Base-by-base conservation (phyloP, 805 yeast genomes). In the Yamadazyma tumulicola region DNA sequence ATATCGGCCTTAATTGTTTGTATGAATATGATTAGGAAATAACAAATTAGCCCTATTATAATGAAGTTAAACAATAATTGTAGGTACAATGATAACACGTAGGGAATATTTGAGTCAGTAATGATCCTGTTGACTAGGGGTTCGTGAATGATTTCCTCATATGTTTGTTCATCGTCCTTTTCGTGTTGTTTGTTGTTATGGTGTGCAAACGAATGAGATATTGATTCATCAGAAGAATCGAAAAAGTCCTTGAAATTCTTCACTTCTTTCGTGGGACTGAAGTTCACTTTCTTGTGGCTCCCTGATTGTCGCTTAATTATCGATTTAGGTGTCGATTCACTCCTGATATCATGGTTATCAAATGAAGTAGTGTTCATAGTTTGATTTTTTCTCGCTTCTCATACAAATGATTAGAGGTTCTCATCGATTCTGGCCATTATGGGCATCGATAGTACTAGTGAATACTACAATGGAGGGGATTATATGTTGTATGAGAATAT, bases 1-100 rank as follows among this genome's bases (percentile, higher is more conserved):
- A 91, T 85, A 55, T 91, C 98, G 2, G 45, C 64, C 57, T 71
- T 61, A 7, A 86, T 70, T 7, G 86, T 77, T 4, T 61, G 51
- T 6, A 79, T 60, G 46, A 81, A 74, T 4, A 73, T 52, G 39
- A 61, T 66, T 2, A 77, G 58, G 17, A 79, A 59, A 50, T 72
- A 80, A 1, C 78, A 43, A n/a, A 80, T 48, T 4, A 75, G 54
- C 0, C 72, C 52, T 15, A 78, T 63, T 26, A 85, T 57, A 3
- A 72, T 48, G 1, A 74, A 52, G 45, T 85, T 83, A 56, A 81
- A 70, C 1, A 73, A 35, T 2, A 85, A 63, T 47, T 83, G 91
- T 9, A 85, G 57, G 48, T 82, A 85, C 19, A 79, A 49, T 16
- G 81, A 75, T 12, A 80, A 49, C 8, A 77, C 67, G 40, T 72